Base-by-base conservation (phyloP, 306 rosid species). In the Pueraria montana region DNA sequence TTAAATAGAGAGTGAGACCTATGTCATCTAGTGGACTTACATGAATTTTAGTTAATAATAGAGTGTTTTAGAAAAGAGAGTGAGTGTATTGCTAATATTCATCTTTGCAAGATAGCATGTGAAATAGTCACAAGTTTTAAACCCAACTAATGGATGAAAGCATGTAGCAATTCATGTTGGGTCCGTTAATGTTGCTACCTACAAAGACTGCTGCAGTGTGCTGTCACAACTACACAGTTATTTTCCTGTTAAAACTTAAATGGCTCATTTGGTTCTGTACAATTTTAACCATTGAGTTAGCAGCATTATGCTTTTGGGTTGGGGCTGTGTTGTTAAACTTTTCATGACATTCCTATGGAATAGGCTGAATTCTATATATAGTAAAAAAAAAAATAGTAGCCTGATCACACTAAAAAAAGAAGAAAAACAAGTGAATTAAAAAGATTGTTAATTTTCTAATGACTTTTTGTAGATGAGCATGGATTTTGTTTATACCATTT, bases 301-400 rank as follows among this genome's bases (percentile, higher is more conserved):
- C 16, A 27, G 45, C 11, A 62, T 32, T 61, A 24, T 61, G 40
- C 48, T 76, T 40, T 59, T 76, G 26, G 68, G 50, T 75, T 42
- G 11, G 32, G 27, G 46, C 61, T 77, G 21, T 59, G 58, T 30
- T 43, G 16, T 77, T 18, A 62, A 63, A 8, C 72, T n/a, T 77
- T 61, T 43, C 75, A 53, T 68, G 70, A 8, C 1, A 80, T 24
- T 24, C 59, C n/a, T 11, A 62, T 34, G 34, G 52, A 48, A 16
- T 48, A 4, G 4, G 27, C 4, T 8, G 4, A 65, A 3, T 40
- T 58, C 6, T 58, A 21, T 45, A 58, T 40, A 40, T 23, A 30
- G 53, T 55, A 38, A 34, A 56, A 12, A 49, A n/a, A 32, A 13
- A 38, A 73, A 0, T 32, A 8, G 50, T 12, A 23, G 63, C 21